Evolutionary conservation across 1,139 yeast species (phyloP), one percentile per base, ranked within the genome.

Genomic region (Pichia sp.): DNA sequence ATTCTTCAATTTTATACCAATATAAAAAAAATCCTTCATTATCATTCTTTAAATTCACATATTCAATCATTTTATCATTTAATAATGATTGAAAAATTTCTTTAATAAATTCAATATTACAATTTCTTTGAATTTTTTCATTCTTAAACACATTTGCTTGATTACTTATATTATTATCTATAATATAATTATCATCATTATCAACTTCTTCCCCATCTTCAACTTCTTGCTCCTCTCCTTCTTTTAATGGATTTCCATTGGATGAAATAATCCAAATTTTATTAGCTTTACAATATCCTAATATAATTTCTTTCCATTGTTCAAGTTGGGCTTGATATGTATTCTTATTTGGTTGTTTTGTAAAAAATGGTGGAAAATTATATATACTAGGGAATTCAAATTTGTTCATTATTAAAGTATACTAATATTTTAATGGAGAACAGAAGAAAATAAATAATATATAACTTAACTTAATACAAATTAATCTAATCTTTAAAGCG

Each of bases 321-420:
- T 65, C 62, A 26, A 75, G 61, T 58, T 92, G 98, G 24, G 87
- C 81, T 33, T 75, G 73, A 67, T 85, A 76, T 3, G 95, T 82
- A 22, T 87, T 80, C 38, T 80, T 75, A 57, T 92, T 92, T 32
- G 94, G 89, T 63, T 92, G 98, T 49, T 79, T 73, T 6, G 97
- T 92, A 66, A 82, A 92, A 55, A 92, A 77, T 0, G 98, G 98
- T 7, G 97, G 97, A 63, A 87, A 92, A 36, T 82, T 70, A 63
- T 87, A 87, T 35, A 90, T 85, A 41, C 80, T 70, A 7, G 96
- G 96, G 57, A 80, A 82, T 44, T 62, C 55, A 55, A 65, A 66
- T 16, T 34, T 16, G 16, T 16, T 35, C 26, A 23, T 29, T 8
- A 8, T 29, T 11, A 29, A 16, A 16, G 16, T 16, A 16, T 16